Percentiles rank a stretch among this genome's conserved stretches.
Evolutionary conservation across 257 asterid species (phyloP).

Genomic region (Catharanthus roseus): DNA sequence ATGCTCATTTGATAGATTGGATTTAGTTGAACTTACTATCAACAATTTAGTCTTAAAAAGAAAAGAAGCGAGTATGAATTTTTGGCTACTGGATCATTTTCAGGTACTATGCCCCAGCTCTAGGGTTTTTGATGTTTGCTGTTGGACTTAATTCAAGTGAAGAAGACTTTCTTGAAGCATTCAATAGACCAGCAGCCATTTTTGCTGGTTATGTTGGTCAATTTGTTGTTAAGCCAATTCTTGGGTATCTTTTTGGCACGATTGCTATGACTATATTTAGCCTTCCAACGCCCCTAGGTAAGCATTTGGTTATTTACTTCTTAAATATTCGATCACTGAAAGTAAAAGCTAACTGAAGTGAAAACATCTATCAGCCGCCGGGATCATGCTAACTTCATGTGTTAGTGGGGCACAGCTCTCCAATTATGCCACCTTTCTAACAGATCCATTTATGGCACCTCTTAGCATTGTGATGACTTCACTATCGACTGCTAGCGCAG

Average conservation of each 20-base stretch:
- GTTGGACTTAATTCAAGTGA: conserved; percentile 96
- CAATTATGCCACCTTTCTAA: conserved; percentile 82
- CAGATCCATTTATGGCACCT: conserved; percentile 94
- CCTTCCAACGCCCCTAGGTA: conserved; percentile 84
- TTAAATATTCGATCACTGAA: neutral
- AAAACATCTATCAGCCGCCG: conserved; percentile 57
- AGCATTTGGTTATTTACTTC: neutral
- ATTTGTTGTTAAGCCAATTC: conserved; percentile 76
- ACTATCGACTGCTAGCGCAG: conserved; percentile 87
- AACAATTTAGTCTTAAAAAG: neutral
- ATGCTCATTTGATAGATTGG: neutral
- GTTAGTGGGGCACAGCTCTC: conserved; percentile 99
- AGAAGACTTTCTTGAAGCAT: conserved; percentile 89
- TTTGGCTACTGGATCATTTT: conserved; percentile 10
- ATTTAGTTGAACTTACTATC: neutral
- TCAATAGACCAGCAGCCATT: conserved; percentile 62
- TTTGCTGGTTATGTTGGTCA: conserved; percentile 81
- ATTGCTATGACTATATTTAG: conserved; percentile 55
- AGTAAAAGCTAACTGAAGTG: conserved; percentile 20
- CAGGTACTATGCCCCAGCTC: conserved; percentile 97
- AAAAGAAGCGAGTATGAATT: neutral
- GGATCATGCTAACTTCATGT: conserved; percentile 88
- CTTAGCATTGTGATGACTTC: conserved; percentile 98
- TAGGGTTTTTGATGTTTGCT: conserved; percentile 97
- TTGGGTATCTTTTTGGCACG: conserved; percentile 80